Conservation (phyloP, 2,329 filamentous ascomycete genomes). For the Verticillium zaregamsianum region DNA sequence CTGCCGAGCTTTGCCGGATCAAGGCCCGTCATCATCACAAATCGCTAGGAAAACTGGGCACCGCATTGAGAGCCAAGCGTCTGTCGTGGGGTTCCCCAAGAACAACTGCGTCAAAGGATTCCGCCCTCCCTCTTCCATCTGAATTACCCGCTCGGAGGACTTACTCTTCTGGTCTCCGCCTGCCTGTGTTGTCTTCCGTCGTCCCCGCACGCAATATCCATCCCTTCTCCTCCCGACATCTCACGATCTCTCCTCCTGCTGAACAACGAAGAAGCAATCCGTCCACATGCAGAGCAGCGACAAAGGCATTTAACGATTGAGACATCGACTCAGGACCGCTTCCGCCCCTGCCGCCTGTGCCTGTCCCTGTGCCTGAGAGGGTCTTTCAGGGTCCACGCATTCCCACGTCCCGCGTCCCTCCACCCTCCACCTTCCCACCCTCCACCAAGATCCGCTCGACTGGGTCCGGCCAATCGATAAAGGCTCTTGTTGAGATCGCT, state of each 20-base stretch:
- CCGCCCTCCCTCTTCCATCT: background rate
- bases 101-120: background rate
- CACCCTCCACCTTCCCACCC: background rate
- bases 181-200: background rate
- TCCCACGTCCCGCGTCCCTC: background rate
- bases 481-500: background rate
- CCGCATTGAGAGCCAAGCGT: background rate
- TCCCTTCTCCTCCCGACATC: background rate
- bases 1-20: background rate
- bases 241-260: background rate
- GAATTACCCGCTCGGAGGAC: background rate
- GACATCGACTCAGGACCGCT: background rate
- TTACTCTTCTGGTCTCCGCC: background rate
- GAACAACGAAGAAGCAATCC: background rate
- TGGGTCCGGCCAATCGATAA: slow-evolving; percentile 1
- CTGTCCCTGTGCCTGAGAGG: background rate
- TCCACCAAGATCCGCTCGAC: background rate
- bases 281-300: background rate
- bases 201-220: background rate
- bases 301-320: background rate
- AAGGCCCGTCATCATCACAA: background rate
- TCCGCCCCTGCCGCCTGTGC: background rate
- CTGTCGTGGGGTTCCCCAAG: background rate
- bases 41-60: background rate
- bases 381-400: background rate